Evolutionary conservation across 148 eudicot genomes (phyloP), one percentile per base, ranked within the genome.

Genomic region (Salicornia ramosissima): DNA sequence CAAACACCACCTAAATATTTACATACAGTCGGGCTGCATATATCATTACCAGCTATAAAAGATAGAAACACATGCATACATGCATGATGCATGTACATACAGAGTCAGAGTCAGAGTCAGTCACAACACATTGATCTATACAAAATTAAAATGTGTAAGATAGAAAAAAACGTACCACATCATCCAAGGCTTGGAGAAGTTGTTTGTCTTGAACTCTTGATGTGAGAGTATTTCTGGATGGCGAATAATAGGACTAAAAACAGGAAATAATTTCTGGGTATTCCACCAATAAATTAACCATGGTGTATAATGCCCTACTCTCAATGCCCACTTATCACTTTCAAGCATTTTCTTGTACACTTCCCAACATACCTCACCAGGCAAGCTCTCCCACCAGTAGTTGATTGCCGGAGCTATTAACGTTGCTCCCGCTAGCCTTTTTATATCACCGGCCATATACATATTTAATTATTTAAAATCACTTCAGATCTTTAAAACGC

Each of bases 211-310:
- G 85, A 42, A 64, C 74, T 87, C 91, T 42, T 80, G 85, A 42
- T 71, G 81, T 73, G 86, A 81, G 47, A 83, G 68, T 49, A 80
- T 53, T n/a, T 59, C 69, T 16, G 70, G 83, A 52, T 33, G 66
- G 0, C 61, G 69, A 72, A 77, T 73, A 47, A 79, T 71, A 11
- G 71, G 59, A 68, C 76, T 70, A 6, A 51, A 64, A 65, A 55
- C 21, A 65, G 90, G 91, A 73, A 91, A 83, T 62, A 76, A 60
- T 26, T 81, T 85, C 65, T 86, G 94, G 5, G 95, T 83, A 74
- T 85, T 83, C 97, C 91, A 91, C 97, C 96, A 90, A 72, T 83
- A 82, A 69, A 79, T 69, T 22, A 91, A 75, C 97, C 88, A 85
- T 15, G 97, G 97, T 68, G 78, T 45, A 56, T 86, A 78, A 55